Evolutionary conservation across 2,329 filamentous ascomycete genomes (phyloP).

Genomic region (Tricladium varicosporioides): DNA sequence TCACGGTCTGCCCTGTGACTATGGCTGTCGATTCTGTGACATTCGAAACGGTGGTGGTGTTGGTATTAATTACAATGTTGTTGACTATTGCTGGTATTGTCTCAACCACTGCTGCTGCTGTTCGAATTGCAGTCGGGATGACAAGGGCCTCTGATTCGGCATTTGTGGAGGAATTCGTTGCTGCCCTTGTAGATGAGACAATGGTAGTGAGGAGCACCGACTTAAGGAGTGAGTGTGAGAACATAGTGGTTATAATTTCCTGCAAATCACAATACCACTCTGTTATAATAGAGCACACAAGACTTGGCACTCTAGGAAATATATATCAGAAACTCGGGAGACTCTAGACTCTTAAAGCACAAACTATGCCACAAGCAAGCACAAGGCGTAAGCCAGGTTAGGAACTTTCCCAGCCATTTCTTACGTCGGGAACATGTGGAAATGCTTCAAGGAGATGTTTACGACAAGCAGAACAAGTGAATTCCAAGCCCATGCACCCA

Average conservation of each 20-base stretch:
- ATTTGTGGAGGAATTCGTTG: not conserved
- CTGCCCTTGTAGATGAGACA: not conserved
- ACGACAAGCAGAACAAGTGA: not conserved
- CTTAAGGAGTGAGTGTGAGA: not conserved
- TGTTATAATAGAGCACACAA: not conserved
- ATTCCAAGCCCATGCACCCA: not conserved
- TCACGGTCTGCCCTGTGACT: slow-evolving; percentile 3
- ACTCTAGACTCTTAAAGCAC: not conserved
- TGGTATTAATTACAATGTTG: slow-evolving; percentile 14
- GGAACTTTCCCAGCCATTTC: not conserved
- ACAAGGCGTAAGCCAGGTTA: not conserved
- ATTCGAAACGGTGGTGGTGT: slow-evolving; percentile 14
- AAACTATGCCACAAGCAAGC: not conserved
- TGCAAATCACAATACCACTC: not conserved
- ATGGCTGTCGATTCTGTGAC: not conserved
- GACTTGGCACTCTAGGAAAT: not conserved
- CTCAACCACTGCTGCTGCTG: slow-evolving; percentile 11
- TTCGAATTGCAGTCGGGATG: slow-evolving; percentile 9
- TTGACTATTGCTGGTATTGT: slow-evolving; percentile 14
- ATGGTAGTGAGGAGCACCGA: not conserved
- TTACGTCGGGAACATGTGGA: not conserved
- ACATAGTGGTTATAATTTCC: not conserved
- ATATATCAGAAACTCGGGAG: not conserved
- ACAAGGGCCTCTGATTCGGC: slow-evolving; percentile 3
- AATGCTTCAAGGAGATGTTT: not conserved